Percentiles rank a stretch among this genome's conserved stretches.
phyloP scores from a whole-genome alignment of 495 filamentous ascomycete genomes.

The Penicillium odoratum region DNA sequence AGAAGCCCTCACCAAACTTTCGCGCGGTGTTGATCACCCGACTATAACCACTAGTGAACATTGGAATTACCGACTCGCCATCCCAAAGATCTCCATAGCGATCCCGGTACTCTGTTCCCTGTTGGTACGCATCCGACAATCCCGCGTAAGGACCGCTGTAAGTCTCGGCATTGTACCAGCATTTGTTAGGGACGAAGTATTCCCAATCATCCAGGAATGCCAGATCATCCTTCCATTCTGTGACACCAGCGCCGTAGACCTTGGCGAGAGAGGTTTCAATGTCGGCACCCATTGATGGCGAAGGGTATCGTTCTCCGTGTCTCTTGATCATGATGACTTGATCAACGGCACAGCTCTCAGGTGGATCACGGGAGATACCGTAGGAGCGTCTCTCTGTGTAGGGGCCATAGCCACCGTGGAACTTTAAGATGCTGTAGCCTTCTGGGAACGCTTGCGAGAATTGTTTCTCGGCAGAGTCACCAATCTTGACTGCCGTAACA shows the following conservation, averaged over 20 bases:
- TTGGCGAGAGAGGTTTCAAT: slow-evolving; percentile 22
- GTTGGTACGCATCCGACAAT: slow-evolving; percentile 43
- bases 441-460: slow-evolving; percentile 21
- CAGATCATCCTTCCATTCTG: slow-evolving; percentile 40
- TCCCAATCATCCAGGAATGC: slow-evolving; percentile 52
- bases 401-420: slow-evolving; percentile 19
- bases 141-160: slow-evolving; percentile 53
- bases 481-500: slow-evolving; percentile 3
- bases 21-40: slow-evolving; percentile 55
- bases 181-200: slow-evolving; percentile 45
- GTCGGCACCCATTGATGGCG: slow-evolving; percentile 12
- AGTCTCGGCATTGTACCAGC: slow-evolving; percentile 27
- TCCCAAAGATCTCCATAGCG: slow-evolving; percentile 47
- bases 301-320: slow-evolving; percentile 55
- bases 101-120: slow-evolving; percentile 40
- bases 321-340: slow-evolving; percentile 37
- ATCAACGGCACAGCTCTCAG: slow-evolving; percentile 23
- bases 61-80: slow-evolving; percentile 21
- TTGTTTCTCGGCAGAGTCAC: slow-evolving; percentile 9
- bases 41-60: slow-evolving; percentile 50
- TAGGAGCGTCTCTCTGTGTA: slow-evolving; percentile 21
- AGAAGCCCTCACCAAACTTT: slow-evolving; percentile 55
- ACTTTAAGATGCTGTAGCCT: slow-evolving; percentile 20
- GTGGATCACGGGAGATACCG: slow-evolving; percentile 26
- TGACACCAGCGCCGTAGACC: slow-evolving; percentile 14